Base-by-base conservation (phyloP, 768 basidiomycete species). In the Podaxis sp. region DNA sequence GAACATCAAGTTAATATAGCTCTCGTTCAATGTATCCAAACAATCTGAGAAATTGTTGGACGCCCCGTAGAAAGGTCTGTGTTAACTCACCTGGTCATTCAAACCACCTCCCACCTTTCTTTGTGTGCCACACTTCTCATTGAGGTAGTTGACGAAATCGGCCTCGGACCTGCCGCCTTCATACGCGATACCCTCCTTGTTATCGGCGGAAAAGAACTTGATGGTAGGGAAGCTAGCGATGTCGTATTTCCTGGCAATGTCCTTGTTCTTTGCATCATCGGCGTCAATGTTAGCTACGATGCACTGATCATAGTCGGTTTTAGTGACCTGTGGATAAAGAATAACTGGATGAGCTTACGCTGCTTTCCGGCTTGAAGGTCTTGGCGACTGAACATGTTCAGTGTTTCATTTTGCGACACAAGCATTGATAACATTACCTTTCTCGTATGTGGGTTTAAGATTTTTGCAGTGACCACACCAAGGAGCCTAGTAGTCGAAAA, bases 381-480 rank as follows among this genome's bases (percentile, higher is more conserved):
- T 76, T 73, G 35, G 94, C 94, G 46, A 95, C 89, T 90, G n/a
- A 47, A 47, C 25, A 27, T 7, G 50, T 42, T 18, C 18, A 16
- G n/a, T 23, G 11, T 23, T 9, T 23, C 23, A 48, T 25, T n/a
- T 23, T 11, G 11, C 47, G 11, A 23, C 21, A 48, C 7, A 23
- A 23, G 25, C 25, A 10, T 23, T 27, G 21, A 23, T 27, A 11
- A 23, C 27, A 21, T 23, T 14, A 88, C 88, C 87, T 71, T 90
- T 81, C 71, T 95, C 94, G 69, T 90, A 95, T 35, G 81, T 79
- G 18, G 95, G 94, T 73, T 95, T 95, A 73, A 97, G 72, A 64
- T 62, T 81, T 78, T 98, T 98, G 84, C 96, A 98, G 79, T 98
- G 95, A 32, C 94, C 93, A 66, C 95, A 95, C 93, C 91, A 89